These are phyloP conservation scores for Leucocoprinus sp. DNA, from an alignment of 768 basidiomycete species.

Conservation along the genomic window DNA sequence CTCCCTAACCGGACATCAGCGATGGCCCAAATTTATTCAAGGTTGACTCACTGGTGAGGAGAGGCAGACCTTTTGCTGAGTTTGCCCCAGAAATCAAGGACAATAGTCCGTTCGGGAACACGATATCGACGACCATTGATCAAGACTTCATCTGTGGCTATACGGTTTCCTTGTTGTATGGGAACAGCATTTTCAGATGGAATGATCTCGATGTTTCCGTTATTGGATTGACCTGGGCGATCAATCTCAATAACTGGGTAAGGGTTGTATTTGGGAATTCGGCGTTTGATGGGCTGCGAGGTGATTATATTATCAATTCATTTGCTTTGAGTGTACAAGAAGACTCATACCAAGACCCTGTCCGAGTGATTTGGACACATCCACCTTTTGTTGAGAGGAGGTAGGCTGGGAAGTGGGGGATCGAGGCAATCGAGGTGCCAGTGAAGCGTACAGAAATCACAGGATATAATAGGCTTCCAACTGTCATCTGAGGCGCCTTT, in stretches of 20 bases:
- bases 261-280: slow-evolving; percentile 66
- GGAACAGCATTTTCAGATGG: slow-evolving; percentile 50
- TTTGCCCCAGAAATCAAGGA: slow-evolving; percentile 94
- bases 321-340: slow-evolving; percentile 7
- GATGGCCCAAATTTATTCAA: not conserved
- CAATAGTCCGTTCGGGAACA: slow-evolving; percentile 85
- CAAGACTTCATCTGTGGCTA: slow-evolving; percentile 71
- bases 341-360: slow-evolving; percentile 59
- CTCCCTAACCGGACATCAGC: slow-evolving; percentile 22
- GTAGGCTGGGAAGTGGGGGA: slow-evolving; percentile 82
- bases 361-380: slow-evolving; percentile 99
- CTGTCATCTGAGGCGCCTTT: slow-evolving; percentile 39
- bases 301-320: slow-evolving; percentile 3
- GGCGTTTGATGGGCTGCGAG: slow-evolving; percentile 68
- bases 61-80: slow-evolving; percentile 38
- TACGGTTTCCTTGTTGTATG: slow-evolving; percentile 24
- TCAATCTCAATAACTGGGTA: slow-evolving; percentile 60
- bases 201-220: slow-evolving; percentile 86
- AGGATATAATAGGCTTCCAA: slow-evolving; percentile 78
- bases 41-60: slow-evolving; percentile 31
- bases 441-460: slow-evolving; percentile 89
- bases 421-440: slow-evolving; percentile 98
- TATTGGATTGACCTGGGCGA: slow-evolving; percentile 71
- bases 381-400: slow-evolving; percentile 87
- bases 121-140: slow-evolving; percentile 88